These are phyloP conservation scores for Aspergillus flavus DNA, from an alignment of 2,329 filamentous ascomycete genomes.

Conservation along the genomic window DNA sequence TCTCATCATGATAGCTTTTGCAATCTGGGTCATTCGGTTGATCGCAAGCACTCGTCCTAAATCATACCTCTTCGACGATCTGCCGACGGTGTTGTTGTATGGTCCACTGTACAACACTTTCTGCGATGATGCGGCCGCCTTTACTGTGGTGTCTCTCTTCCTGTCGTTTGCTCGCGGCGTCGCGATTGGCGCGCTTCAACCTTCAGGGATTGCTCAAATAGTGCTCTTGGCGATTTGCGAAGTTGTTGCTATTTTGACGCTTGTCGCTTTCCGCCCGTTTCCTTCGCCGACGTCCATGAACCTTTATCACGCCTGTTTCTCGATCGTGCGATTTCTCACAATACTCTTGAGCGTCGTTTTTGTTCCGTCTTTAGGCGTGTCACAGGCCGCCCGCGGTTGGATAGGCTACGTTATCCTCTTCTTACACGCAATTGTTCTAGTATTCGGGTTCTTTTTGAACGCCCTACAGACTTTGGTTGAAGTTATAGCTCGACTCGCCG, in stretches of 20 bases:
- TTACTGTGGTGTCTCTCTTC: conserved; percentile 82
- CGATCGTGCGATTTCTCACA: conserved; percentile 73
- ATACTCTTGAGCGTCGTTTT: conserved; percentile 81
- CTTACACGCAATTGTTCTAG: conserved; percentile 79
- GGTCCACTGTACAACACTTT: conserved; percentile 97
- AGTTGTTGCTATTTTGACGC: conserved; percentile 81
- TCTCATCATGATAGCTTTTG: conserved; percentile 70
- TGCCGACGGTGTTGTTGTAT: conserved; percentile 85
- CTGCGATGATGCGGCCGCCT: conserved; percentile 87
- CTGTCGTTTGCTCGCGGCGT: conserved; percentile 85
- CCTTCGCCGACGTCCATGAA: conserved; percentile 96
- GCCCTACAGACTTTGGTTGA: conserved; percentile 88
- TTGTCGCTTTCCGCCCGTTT: conserved; percentile 89
- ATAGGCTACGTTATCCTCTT: conserved; percentile 89
- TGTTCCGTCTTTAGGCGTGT: conserved; percentile 77
- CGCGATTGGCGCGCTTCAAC: conserved; percentile 88
- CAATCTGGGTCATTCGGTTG: conserved; percentile 76
- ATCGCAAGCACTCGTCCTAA: conserved; percentile 81
- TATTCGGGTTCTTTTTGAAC: conserved; percentile 93
- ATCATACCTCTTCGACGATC: conserved; percentile 87
- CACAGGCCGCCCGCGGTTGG: conserved; percentile 84
- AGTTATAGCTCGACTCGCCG: conserved; percentile 77
- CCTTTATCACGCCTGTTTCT: conserved; percentile 85
- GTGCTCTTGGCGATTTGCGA: conserved; percentile 92
- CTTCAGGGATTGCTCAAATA: conserved; percentile 89